Base-by-base conservation (phyloP, 2,329 filamentous ascomycete species). In the Pyrenochaeta sp. region DNA sequence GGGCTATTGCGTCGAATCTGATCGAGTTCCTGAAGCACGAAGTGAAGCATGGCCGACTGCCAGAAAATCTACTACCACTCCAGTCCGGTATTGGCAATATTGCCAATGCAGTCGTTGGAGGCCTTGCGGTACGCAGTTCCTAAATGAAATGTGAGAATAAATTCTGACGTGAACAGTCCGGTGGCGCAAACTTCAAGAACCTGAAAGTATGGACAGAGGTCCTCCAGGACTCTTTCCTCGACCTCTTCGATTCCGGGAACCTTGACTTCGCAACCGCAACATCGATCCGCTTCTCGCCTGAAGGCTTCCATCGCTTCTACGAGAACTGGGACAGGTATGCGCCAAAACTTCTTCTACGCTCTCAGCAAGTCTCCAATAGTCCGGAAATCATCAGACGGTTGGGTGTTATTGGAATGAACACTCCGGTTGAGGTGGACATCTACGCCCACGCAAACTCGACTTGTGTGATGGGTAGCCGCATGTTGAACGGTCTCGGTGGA, bases 141-240 rank as follows among this genome's bases (percentile, higher is more conserved):
- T 27, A 3, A 66, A 30, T 36, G 51, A 45, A 2, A 27, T 39
- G 19, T 34, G 2, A 40, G 6, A 34, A 22, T 5, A 54, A 12
- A 36, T 28, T 19, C 60, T 62, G 28, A 62, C 52, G 36, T 30
- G 6, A 10, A 32, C 43, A 76, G 71, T 86, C 90, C 57, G 85
- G 84, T 13, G 83, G 83, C 59, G 91, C 91, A 65, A 90, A 93
- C 77, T 96, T 96, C 84, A 86, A 87, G 74, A 91, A 96, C 81
- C 85, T 97, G 56, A 93, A 91, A 76, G 93, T 96, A 39, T 96
- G 92, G 93, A 96, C 93, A 25, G 92, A 96, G 79, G 92, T 96
- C 47, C 88, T 96, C 56, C 92, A 96, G 81, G 92, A 96, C 77
- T 93, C 91, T 24, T 96, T 96, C 87, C 86, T 96, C 25, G 93